Evolutionary conservation across 306 rosid genomes (phyloP).

Genomic region (Amphicarpaea edgeworthii): DNA sequence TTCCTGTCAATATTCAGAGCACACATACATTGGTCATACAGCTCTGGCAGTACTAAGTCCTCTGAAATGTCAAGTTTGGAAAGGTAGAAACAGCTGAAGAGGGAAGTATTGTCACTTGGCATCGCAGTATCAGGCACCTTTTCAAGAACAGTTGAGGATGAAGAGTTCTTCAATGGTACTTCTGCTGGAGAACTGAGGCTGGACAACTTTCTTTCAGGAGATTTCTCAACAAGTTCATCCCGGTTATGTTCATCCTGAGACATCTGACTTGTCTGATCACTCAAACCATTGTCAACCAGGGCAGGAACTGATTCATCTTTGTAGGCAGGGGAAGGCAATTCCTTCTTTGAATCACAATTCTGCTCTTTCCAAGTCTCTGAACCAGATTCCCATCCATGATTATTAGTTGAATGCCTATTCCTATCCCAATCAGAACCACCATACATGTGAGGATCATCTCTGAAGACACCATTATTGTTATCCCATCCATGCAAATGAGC

Average conservation of each 20-base stretch:
- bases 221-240: slow-evolving; percentile 54
- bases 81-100: slow-evolving; percentile 75
- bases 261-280: slow-evolving; percentile 59
- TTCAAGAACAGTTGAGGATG: slow-evolving; percentile 48
- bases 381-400: slow-evolving; percentile 88
- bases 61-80: slow-evolving; percentile 89
- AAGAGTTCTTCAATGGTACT: slow-evolving; percentile 54
- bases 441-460: slow-evolving; percentile 84
- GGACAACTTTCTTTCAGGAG: slow-evolving; percentile 66
- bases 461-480: slow-evolving; percentile 76
- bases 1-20: slow-evolving; percentile 58
- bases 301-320: slow-evolving; percentile 67
- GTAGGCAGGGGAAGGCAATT: slow-evolving; percentile 71
- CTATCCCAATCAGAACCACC: slow-evolving; percentile 93
- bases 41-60: slow-evolving; percentile 68
- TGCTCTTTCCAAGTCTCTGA: slow-evolving; percentile 89
- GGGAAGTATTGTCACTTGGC: slow-evolving; percentile 55
- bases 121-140: slow-evolving; percentile 55
- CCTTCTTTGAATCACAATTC: slow-evolving; percentile 74
- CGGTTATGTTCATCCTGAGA: slow-evolving; percentile 63
- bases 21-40: slow-evolving; percentile 73
- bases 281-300: slow-evolving; percentile 59
- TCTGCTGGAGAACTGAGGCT: slow-evolving; percentile 61
- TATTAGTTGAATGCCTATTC: slow-evolving; percentile 77
- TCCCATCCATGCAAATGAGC: slow-evolving; percentile 95